phyloP scores from a whole-genome alignment of 768 basidiomycete species.

The Cyclocybe cylindracea region DNA sequence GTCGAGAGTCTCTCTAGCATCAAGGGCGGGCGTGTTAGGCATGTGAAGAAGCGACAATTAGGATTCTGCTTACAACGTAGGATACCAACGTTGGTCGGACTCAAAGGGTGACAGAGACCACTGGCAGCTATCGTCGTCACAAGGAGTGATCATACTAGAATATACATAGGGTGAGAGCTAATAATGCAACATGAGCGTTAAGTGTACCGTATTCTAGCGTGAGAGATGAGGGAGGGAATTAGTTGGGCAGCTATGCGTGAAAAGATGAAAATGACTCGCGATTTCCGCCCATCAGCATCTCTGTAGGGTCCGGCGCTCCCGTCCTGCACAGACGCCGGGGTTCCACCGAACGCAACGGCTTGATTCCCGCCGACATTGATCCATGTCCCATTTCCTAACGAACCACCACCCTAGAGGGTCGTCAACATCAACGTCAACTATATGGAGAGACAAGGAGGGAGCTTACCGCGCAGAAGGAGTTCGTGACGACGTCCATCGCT shows the following conservation, averaged over 20 bases:
- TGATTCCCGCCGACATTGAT: constrained; percentile 75
- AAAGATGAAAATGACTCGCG: constrained; percentile 37
- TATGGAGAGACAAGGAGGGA: background rate
- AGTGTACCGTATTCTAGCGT: constrained; percentile 44
- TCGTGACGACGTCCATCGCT: constrained; percentile 76
- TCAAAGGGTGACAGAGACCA: constrained; percentile 47
- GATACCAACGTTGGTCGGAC: constrained; percentile 73
- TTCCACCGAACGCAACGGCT: constrained; percentile 62
- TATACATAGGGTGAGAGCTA: background rate
- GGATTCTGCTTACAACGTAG: constrained; percentile 50
- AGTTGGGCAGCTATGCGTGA: background rate
- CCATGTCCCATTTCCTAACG: constrained; percentile 80
- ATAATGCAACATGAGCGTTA: background rate
- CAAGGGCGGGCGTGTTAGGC: background rate
- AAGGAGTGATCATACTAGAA: constrained; percentile 61
- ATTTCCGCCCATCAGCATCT: constrained; percentile 58
- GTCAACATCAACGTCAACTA: background rate
- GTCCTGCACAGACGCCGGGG: constrained; percentile 41
- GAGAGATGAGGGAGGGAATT: background rate
- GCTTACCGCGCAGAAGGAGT: constrained; percentile 78
- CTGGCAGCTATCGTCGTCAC: constrained; percentile 57
- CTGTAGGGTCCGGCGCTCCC: constrained; percentile 50
- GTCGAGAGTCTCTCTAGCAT: constrained; percentile 55
- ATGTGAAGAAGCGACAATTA: background rate
- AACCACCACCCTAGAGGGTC: constrained; percentile 43